Percentiles rank a stretch among this genome's conserved stretches.
Evolutionary conservation across 116 monocot genomes (phyloP).

Genomic region (Phalaenopsis hybrid): DNA sequence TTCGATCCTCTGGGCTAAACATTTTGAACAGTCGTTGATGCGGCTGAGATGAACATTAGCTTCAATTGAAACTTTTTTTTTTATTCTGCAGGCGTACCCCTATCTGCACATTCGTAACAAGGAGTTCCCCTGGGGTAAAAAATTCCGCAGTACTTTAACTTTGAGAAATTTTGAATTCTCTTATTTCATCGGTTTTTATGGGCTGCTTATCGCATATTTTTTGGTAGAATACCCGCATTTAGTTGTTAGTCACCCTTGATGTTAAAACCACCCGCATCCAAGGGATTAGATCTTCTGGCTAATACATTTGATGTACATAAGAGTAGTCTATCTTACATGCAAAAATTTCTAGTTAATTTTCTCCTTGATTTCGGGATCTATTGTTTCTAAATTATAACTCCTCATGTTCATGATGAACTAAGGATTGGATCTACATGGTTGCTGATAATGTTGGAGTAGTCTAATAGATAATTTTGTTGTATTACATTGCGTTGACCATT

Average conservation of each 20-base stretch:
- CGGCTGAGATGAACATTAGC: neutral
- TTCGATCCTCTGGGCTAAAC: neutral
- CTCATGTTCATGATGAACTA: neutral
- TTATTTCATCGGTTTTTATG: neutral
- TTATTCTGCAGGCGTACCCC: conserved; percentile 35
- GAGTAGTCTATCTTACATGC: neutral
- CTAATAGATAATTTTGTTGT: neutral
- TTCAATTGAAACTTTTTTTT: neutral
- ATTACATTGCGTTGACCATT: no score
- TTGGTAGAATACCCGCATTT: neutral
- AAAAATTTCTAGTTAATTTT: no score
- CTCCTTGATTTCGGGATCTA: neutral
- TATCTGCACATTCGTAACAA: conserved; percentile 65
- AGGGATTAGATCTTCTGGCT: no score
- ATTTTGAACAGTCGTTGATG: neutral
- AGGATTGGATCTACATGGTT: neutral
- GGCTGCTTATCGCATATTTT: neutral
- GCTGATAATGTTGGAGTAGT: neutral
- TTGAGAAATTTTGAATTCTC: neutral
- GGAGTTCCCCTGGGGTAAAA: conserved; percentile 60
- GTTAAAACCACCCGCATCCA: neutral
- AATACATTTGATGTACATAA: no score
- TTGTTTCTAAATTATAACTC: neutral
- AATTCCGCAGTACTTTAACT: neutral
- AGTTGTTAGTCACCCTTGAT: neutral